Evolutionary conservation across 164 flowering plant genomes (phyloP), one percentile per base, ranked within the genome.

Genomic region (Nymphaea thermarum): DNA sequence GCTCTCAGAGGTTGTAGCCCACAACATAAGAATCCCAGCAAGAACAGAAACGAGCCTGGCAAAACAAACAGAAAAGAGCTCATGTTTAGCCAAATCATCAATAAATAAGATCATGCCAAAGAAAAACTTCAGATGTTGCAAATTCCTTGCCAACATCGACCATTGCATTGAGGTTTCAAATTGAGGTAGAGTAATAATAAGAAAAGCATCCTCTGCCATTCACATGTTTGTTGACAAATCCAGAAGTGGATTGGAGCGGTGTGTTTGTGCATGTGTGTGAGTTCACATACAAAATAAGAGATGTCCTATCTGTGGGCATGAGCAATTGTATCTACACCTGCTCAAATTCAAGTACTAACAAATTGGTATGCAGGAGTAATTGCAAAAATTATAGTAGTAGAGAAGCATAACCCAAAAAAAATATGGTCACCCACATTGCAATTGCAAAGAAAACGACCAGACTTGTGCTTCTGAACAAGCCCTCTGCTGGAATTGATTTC

Each of bases 1-100:
- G 60, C 84, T 85, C 77, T 89, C 98, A 3, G 79, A 67, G 62
- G 89, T 78, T 4, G 94, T 83, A 36, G 97, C 91, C 97, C 97
- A 93, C 25, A 91, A 60, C 72, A 89, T 70, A 77, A 91, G 55
- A 6, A 78, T 70, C n/a, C 68, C 78, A 4, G 87, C 97, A 42
- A 93, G 72, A 8, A 81, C 85, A 10, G 87, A 73, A 0, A 82
- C 71, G 6, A 70, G 71, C 78, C 98, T 93, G 77, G 59, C n/a
- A 45, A 42, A 3, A 25, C 36, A 63, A 44, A 6, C 5, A 66
- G 11, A 43, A 43, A 7, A 44, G 36, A 25, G 36, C 36, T 25
- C 36, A 25, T 25, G 36, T 51, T 65, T 11, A 60, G 4, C 41
- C 2, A 12, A 7, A 7, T 10, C 36, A 25, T 15, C 43, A 63